Evolutionary conservation across 352 stramenopile genomes (phyloP).

Genomic region (Aphanomyces astaci): DNA sequence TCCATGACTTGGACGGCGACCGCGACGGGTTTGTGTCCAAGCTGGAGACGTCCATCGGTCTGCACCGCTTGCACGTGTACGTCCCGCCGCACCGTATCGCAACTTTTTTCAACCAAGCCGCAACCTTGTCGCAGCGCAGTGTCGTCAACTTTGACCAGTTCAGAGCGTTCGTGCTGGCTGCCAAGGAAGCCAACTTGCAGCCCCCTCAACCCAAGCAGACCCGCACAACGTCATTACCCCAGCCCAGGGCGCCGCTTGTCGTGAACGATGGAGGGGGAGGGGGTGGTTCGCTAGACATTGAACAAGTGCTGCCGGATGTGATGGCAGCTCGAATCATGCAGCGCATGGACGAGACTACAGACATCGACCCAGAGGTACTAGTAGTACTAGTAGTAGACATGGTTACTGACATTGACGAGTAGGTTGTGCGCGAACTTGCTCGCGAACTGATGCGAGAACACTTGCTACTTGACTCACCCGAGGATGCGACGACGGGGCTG

Average conservation of each 20-base stretch:
- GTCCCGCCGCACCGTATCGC: constrained; percentile 50
- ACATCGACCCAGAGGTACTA: neutral
- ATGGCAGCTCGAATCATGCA: neutral
- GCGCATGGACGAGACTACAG: neutral
- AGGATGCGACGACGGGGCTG: neutral
- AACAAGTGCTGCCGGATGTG: neutral
- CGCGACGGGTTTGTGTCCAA: constrained; percentile 61
- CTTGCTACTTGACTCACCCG: no score
- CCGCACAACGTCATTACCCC: neutral
- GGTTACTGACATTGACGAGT: no score
- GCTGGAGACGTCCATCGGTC: constrained; percentile 59
- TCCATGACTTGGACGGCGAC: constrained; percentile 62
- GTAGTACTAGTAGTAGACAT: no score
- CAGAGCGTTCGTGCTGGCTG: constrained; percentile 7
- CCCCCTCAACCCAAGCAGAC: neutral
- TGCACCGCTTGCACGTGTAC: constrained; percentile 60
- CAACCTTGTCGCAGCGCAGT: neutral
- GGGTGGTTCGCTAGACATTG: neutral
- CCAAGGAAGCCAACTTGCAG: neutral
- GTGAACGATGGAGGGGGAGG: neutral
- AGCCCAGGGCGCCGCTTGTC: neutral
- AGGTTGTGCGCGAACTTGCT: neutral
- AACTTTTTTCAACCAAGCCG: constrained; percentile 42
- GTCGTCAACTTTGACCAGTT: constrained; percentile 19
- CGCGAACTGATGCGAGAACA: constrained; percentile 15